phyloP scores from a whole-genome alignment of 2,329 filamentous ascomycete species.

The Blumeriella jaapii region DNA sequence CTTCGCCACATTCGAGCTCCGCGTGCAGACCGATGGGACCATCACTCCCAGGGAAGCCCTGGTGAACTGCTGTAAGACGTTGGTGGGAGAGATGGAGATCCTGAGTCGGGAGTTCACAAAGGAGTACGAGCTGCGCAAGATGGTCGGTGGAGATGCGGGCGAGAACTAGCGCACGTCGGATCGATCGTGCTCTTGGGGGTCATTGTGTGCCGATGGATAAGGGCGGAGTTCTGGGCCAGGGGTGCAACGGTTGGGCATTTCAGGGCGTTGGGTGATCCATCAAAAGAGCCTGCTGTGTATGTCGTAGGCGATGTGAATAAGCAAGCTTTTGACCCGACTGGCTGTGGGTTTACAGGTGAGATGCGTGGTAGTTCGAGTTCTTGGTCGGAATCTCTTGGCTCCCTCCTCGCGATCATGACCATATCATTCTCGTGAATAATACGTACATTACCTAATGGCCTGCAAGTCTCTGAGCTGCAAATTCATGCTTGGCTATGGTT shows the following conservation, averaged over 20 bases:
- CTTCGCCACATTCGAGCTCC: constrained; percentile 51
- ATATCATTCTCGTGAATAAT: no score
- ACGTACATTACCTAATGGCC: no score
- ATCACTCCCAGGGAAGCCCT: constrained; percentile 85
- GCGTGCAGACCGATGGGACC: constrained; percentile 83
- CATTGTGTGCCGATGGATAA: not conserved
- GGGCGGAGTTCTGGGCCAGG: constrained; percentile 2
- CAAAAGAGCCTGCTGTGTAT: not conserved
- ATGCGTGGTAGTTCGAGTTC: not conserved
- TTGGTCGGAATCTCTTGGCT: no score
- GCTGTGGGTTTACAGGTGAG: not conserved
- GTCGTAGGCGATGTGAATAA: not conserved
- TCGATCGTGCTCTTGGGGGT: not conserved
- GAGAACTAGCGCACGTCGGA: constrained; percentile 3
- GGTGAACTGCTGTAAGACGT: constrained; percentile 65
- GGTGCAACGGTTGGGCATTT: not conserved
- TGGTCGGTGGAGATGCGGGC: constrained; percentile 42
- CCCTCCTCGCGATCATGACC: no score
- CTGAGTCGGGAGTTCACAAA: constrained; percentile 84
- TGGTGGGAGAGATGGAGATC: constrained; percentile 70
- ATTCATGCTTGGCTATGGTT: no score
- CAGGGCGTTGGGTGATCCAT: not conserved
- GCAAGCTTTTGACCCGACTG: not conserved
- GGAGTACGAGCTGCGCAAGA: constrained; percentile 81
- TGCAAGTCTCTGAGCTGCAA: no score